Evolutionary conservation across 768 basidiomycete genomes (phyloP), one percentile per base, ranked within the genome.

Genomic region (Termitomyces sp.): DNA sequence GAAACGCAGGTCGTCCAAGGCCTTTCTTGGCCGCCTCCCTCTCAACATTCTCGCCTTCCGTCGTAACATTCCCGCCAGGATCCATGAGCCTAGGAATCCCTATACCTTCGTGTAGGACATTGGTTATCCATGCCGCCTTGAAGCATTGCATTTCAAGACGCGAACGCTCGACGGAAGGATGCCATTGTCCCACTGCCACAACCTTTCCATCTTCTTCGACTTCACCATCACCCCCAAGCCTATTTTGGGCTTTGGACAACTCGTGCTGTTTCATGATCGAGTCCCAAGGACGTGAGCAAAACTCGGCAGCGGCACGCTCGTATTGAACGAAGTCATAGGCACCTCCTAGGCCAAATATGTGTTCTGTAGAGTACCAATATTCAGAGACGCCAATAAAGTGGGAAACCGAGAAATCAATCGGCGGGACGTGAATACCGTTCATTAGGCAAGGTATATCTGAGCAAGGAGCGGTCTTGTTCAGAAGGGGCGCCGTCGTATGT

Each of bases 351-450:
- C 92, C 92, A 64, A 97, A 94, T 48, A 98, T 89, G 69, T 98
- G 94, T 64, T 99, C 94, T 10, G 94, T 93, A 26, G 96, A 98
- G 72, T 98, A 98, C 96, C 96, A 99, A 69, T 98, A 99, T 71
- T 99, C 97, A 14, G 93, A 95, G 39, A 99, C 87, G 3, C 97
- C 97, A 64, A 99, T 97, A 70, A 98, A 99, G 55, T 88, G 89
- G 13, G 92, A 92, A 34, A 87, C 92, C 39, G 84, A 82, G 70
- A 98, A 99, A 73, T 98, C 92, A 67, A 98, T 98, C 1, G 86
- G 83, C 6, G 97, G 96, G 13, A 94, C 94, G 46, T 93, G 87
- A 0, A 98, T 84, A 22, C 96, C 97, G 64, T 95, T 89, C 82
- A 98, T 98, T 16, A 95, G 80, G 72, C 96, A 98, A 0, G 92